Base-by-base conservation (phyloP, 1,284 basidiomycete species). In the Erythrobasidium hasegawianum region DNA sequence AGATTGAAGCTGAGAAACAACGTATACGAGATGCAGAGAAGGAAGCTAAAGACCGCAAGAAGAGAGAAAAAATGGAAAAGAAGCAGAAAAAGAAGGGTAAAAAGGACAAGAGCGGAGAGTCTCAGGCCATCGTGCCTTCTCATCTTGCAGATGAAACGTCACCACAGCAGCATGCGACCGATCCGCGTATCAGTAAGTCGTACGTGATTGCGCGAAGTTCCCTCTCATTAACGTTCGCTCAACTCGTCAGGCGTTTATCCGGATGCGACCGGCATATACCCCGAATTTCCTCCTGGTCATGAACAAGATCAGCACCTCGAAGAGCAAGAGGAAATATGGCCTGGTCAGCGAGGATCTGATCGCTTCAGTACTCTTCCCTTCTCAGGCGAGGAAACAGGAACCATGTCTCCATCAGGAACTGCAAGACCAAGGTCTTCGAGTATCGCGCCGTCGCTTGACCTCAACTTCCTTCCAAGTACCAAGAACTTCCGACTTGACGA, bases 41-140 rank as follows among this genome's bases (percentile, higher is more conserved):
- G 14, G 53, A 57, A 43, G 61, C 52, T 9, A 64, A 64, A 57
- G 61, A 64, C 27, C 29, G 39, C 22, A 64, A 64, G 54, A 64
- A 64, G 41, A 26, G 27, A 20, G 61, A 52, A 16, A 64, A 64
- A 49, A 43, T 26, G 39, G 61, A 43, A 3, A 64, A 64, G 27
- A 64, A 64, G 43, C 53, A 43, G 41, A 56, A 26, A 18, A 64
- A 57, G 43, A 54, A 54, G 14, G 27, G 11, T 7, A n/a, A 47
- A 18, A 64, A 64, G 41, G 61, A 64, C 10, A 57, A 57, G 54
- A 40, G 22, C 18, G 53, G 33, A 26, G 43, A 33, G 8, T 2
- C 5, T 18, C 43, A 18, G 43, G 43, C 33, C 33, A 33, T 5
- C 16, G 7, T 18, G 8, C 43, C 43, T 14, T 24, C 43, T 8